These are phyloP conservation scores for Stylosanthes scabra DNA, from an alignment of 331 rosid genomes.

Conservation along the genomic window DNA sequence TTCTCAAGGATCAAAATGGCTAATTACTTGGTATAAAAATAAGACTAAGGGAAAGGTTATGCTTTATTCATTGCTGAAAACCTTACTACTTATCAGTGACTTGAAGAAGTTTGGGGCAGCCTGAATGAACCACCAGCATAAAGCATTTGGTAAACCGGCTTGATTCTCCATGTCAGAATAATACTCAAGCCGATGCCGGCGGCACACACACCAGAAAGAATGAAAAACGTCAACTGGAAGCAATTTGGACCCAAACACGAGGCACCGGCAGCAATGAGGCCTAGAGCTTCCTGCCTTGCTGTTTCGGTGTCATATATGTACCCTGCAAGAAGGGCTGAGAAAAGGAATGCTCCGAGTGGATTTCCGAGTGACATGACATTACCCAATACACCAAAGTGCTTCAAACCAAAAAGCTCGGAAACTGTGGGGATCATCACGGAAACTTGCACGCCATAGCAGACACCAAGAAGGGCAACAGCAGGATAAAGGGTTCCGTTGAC, in stretches of 20 bases:
- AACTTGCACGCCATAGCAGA: slow-evolving; percentile 81
- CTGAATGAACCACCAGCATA: slow-evolving; percentile 86
- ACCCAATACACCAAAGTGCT: slow-evolving; percentile 69
- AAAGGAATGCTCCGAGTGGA: slow-evolving; percentile 82
- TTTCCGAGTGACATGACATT: slow-evolving; percentile 71
- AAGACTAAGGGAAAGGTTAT: not conserved
- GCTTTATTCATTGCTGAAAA: slow-evolving; percentile 30
- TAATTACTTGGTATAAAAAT: not conserved
- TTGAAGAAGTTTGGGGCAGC: slow-evolving; percentile 57
- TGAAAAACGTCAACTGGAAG: slow-evolving; percentile 70
- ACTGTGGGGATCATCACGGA: slow-evolving; percentile 82
- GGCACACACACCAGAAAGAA: slow-evolving; percentile 65
- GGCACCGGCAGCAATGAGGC: slow-evolving; percentile 32
- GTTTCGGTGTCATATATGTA: slow-evolving; percentile 76
- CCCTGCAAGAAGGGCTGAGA: slow-evolving; percentile 89
- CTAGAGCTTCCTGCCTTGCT: slow-evolving; percentile 61
- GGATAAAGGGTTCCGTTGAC: slow-evolving; percentile 66
- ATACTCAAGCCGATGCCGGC: slow-evolving; percentile 68
- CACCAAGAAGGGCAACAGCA: slow-evolving; percentile 72
- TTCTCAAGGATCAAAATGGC: too few species aligned
- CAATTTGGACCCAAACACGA: slow-evolving; percentile 77
- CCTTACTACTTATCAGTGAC: slow-evolving; percentile 36
- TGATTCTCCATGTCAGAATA: slow-evolving; percentile 64
- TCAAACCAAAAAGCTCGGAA: slow-evolving; percentile 85
- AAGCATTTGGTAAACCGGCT: slow-evolving; percentile 83